Evolutionary conservation across 2,329 filamentous ascomycete species (phyloP).

Genomic region (Fusarium incarnatum): DNA sequence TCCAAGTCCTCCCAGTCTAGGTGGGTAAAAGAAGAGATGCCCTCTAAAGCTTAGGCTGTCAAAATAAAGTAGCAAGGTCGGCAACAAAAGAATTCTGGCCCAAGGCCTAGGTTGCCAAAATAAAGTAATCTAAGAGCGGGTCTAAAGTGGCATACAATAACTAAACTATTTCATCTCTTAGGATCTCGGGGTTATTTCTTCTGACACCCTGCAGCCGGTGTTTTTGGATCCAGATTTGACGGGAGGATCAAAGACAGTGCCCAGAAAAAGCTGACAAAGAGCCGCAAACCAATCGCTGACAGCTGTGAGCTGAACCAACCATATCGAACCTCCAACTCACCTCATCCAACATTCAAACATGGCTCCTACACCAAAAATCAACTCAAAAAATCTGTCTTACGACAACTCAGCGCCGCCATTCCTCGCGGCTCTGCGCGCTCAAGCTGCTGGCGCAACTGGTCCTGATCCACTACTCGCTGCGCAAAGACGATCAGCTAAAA

Average conservation of each 20-base stretch:
- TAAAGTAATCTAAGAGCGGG: too few relatives aligned
- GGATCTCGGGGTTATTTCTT: too few relatives aligned
- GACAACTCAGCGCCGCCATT: slow-evolving; percentile 69
- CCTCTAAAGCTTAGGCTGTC: too few relatives aligned
- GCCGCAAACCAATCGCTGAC: slow-evolving; percentile 18
- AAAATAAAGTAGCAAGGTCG: too few relatives aligned
- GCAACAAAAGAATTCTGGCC: too few relatives aligned
- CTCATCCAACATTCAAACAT: slow-evolving; percentile 46
- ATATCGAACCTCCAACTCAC: slow-evolving; percentile 4
- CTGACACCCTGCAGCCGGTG: not conserved
- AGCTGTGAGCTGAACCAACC: slow-evolving; percentile 28
- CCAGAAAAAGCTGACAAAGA: slow-evolving; percentile 32
- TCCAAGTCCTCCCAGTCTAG: not conserved
- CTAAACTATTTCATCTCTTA: not conserved
- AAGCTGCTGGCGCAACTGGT: slow-evolving; percentile 61
- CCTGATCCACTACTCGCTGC: slow-evolving; percentile 65
- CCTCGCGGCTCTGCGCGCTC: slow-evolving; percentile 66
- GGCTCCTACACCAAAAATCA: slow-evolving; percentile 72
- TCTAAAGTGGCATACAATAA: too few relatives aligned
- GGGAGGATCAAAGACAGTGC: not conserved
- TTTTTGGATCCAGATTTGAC: not conserved
- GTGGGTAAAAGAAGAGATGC: too few relatives aligned
- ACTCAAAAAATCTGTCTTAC: slow-evolving; percentile 77
- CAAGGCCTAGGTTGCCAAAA: too few relatives aligned
- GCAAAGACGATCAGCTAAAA: slow-evolving; percentile 62